Percentiles rank a stretch among this genome's conserved stretches.
phyloP scores from a whole-genome alignment of 2,329 filamentous ascomycete species.

The Aspergillus melleus region DNA sequence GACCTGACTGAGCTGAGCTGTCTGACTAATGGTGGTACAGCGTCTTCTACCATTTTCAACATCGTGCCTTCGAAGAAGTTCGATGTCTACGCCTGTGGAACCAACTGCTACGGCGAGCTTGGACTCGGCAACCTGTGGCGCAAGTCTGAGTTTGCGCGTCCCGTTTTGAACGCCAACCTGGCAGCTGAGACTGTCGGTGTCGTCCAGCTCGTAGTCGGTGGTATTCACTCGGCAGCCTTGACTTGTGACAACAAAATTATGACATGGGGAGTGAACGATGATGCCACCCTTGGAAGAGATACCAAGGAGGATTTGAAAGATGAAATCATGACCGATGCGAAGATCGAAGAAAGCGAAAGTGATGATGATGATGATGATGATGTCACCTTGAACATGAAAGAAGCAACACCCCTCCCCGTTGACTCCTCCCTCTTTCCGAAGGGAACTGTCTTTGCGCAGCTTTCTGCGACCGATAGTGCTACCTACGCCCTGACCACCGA shows the following conservation, averaged over 20 bases:
- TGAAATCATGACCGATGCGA: constrained; percentile 33
- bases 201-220: constrained; percentile 60
- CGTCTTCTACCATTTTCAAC: constrained; percentile 3
- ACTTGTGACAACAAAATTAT: constrained; percentile 77
- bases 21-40: not conserved
- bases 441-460: constrained; percentile 64
- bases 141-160: constrained; percentile 68
- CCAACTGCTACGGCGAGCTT: constrained; percentile 73
- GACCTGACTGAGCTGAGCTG: constrained; percentile 1
- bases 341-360: constrained; percentile 37
- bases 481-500: constrained; percentile 75
- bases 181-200: constrained; percentile 53
- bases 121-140: constrained; percentile 67
- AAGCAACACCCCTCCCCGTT: constrained; percentile 66
- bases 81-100: constrained; percentile 76
- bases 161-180: constrained; percentile 66
- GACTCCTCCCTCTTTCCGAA: constrained; percentile 55
- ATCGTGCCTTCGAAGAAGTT: constrained; percentile 61
- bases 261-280: constrained; percentile 88
- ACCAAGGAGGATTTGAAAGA: constrained; percentile 53
- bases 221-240: constrained; percentile 75
- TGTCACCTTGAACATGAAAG: constrained; percentile 66
- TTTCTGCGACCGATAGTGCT: constrained; percentile 72
- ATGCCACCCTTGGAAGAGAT: constrained; percentile 73
- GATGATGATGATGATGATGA: constrained; percentile 49